phyloP scores from a whole-genome alignment of 2,329 filamentous ascomycete genomes.

The Colletotrichum filicis region DNA sequence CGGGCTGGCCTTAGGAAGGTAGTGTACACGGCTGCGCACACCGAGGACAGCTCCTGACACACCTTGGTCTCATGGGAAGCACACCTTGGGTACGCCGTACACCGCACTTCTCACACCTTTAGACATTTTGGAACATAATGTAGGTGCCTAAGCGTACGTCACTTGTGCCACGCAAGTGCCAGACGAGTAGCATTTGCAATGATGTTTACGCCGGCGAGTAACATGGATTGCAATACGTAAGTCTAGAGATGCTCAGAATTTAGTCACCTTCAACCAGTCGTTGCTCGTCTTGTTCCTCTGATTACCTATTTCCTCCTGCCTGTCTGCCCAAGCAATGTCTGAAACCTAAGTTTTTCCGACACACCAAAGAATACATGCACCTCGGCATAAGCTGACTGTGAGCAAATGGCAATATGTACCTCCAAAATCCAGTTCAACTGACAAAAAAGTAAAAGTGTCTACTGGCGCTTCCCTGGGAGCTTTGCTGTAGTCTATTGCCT shows the following conservation, averaged over 20 bases:
- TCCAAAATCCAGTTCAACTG: no score
- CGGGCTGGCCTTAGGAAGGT: not conserved
- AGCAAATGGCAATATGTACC: no score
- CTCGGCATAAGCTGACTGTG: no score
- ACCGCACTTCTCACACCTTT: not conserved
- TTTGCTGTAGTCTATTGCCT: no score
- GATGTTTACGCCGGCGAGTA: not conserved
- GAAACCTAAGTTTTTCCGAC: no score
- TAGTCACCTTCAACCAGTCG: not conserved
- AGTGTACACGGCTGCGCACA: not conserved
- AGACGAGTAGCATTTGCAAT: not conserved
- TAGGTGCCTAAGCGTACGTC: slow-evolving; percentile 27
- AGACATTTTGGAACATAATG: not conserved
- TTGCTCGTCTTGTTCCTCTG: not conserved
- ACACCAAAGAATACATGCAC: no score
- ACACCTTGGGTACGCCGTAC: no score
- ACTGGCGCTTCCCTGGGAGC: no score
- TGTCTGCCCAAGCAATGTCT: no score
- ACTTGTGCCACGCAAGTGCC: slow-evolving; percentile 13
- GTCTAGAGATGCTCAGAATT: not conserved
- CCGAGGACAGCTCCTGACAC: not conserved
- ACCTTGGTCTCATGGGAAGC: not conserved
- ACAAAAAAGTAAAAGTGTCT: no score
- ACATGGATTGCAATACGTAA: not conserved
- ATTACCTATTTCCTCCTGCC: not conserved